phyloP scores from a whole-genome alignment of 148 eudicot species.

The Chenopodium formosanum region DNA sequence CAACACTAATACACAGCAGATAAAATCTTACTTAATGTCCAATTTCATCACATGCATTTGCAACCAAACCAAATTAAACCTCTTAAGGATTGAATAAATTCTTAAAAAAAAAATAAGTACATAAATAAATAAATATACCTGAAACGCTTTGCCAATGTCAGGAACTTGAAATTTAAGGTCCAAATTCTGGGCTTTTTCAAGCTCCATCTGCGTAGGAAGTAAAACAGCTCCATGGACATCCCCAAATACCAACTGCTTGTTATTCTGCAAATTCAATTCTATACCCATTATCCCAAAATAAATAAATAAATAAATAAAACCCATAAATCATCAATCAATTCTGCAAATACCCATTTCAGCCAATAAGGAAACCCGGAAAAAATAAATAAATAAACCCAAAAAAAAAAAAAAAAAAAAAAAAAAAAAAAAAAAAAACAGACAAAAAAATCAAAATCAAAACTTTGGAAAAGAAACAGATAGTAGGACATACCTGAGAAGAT shows the following conservation, averaged over 20 bases:
- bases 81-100: not conserved
- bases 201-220: conserved; percentile 50
- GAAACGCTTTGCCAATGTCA: conserved; percentile 43
- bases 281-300: too few relatives aligned
- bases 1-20: not conserved
- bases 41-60: not conserved
- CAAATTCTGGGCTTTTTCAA: conserved; percentile 34
- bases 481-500: conserved; percentile 30
- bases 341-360: conserved; percentile 23
- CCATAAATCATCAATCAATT: not conserved
- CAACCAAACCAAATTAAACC: not conserved
- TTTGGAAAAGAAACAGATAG: not conserved
- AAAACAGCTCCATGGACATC: conserved; percentile 55
- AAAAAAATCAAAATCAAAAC: conserved; percentile 4
- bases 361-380: not conserved
- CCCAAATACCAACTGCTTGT: conserved; percentile 51
- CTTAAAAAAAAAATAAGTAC: not conserved
- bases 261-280: conserved; percentile 52
- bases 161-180: conserved; percentile 46
- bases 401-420: not conserved
- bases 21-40: not conserved
- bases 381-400: not conserved
- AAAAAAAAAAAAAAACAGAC: not conserved
- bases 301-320: too few relatives aligned
- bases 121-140: conserved; percentile 21